These are phyloP conservation scores for Elongisporangium senticosum DNA, from an alignment of 352 stramenopile species.

Conservation along the genomic window DNA sequence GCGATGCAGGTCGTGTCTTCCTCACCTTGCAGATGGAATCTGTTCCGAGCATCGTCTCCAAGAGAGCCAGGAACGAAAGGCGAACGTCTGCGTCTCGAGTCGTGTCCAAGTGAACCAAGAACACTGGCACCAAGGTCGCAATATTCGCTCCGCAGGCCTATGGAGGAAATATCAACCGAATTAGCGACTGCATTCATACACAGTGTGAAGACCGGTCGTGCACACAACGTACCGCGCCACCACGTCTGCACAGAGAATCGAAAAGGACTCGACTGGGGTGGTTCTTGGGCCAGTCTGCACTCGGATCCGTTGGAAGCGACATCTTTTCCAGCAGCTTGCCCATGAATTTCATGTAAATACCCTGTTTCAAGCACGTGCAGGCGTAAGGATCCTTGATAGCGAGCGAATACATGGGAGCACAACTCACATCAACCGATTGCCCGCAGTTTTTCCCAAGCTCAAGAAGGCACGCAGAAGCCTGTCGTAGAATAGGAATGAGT, in stretches of 20 bases:
- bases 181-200: background rate
- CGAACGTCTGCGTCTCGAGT: constrained; percentile 68
- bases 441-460: constrained; percentile 26
- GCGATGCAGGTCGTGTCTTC: background rate
- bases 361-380: constrained; percentile 16
- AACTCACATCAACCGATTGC: constrained; percentile 37
- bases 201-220: background rate
- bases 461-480: constrained; percentile 34
- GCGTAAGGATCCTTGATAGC: background rate
- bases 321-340: constrained; percentile 51
- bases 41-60: constrained; percentile 75
- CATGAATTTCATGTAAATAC: constrained; percentile 51
- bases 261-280: constrained; percentile 60
- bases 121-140: constrained; percentile 44
- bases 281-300: constrained; percentile 53
- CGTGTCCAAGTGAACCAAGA: constrained; percentile 63
- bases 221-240: constrained; percentile 34
- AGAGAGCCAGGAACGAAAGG: constrained; percentile 73
- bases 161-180: constrained; percentile 1
- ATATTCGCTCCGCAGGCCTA: constrained; percentile 64
- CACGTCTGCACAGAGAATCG: constrained; percentile 67
- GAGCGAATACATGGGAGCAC: background rate
- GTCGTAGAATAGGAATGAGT: background rate
- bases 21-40: constrained; percentile 49
- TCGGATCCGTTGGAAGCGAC: constrained; percentile 28